These are phyloP conservation scores for Alternaria brassicae DNA, from an alignment of 2,329 filamentous ascomycete species.

Conservation along the genomic window DNA sequence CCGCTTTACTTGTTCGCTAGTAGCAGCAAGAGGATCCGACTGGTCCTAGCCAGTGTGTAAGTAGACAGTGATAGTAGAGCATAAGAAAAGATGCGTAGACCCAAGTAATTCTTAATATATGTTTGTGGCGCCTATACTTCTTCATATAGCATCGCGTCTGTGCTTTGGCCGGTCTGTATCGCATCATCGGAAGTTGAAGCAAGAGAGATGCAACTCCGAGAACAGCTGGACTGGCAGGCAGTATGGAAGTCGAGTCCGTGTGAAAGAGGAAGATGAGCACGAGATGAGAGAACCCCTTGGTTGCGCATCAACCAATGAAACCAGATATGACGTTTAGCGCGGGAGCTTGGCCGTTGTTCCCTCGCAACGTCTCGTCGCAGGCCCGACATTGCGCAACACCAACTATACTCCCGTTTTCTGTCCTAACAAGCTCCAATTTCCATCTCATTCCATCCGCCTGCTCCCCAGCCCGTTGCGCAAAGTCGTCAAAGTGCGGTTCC, in stretches of 20 bases:
- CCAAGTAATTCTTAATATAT: not conserved
- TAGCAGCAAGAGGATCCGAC: not conserved
- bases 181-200: not conserved
- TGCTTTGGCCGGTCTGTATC: not conserved
- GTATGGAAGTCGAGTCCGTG: not conserved
- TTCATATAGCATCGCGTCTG: not conserved
- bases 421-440: slow-evolving; percentile 5
- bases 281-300: slow-evolving; percentile 5
- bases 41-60: not conserved
- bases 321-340: slow-evolving; percentile 20
- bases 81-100: not conserved
- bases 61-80: not conserved
- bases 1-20: not conserved
- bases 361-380: slow-evolving; percentile 17
- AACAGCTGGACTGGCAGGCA: not conserved
- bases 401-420: slow-evolving; percentile 10
- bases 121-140: not conserved
- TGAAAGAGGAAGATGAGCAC: not conserved
- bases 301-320: slow-evolving; percentile 13
- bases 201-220: not conserved
- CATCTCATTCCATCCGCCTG: slow-evolving; percentile 11
- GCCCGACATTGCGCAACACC: slow-evolving; percentile 21
- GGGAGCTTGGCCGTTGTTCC: slow-evolving; percentile 12
- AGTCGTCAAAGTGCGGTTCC: slow-evolving; percentile 44
- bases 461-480: not conserved